Conservation (phyloP, 1,284 basidiomycete genomes). For the Malassezia vespertilionis region DNA sequence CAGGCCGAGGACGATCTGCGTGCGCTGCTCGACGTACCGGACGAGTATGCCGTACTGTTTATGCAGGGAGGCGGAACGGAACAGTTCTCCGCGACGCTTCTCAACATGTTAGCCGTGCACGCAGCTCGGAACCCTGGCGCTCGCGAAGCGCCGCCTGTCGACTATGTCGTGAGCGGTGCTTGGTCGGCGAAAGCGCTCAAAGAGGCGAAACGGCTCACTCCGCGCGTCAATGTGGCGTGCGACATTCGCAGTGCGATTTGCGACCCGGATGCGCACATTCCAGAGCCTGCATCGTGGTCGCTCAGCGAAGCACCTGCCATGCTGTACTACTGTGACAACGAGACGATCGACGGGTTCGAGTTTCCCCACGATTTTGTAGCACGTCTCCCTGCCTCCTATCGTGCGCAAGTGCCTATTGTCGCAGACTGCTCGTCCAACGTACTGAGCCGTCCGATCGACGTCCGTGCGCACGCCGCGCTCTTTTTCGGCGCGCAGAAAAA, state of each 20-base stretch:
- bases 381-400: constrained; percentile 55
- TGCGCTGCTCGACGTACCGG: constrained; percentile 30
- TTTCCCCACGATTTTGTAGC: constrained; percentile 67
- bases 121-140: constrained; percentile 35
- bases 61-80: constrained; percentile 44
- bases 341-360: constrained; percentile 93
- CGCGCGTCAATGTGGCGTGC: constrained; percentile 27
- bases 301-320: constrained; percentile 72
- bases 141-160: constrained; percentile 31
- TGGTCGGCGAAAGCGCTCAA: constrained; percentile 43
- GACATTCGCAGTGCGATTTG: constrained; percentile 29
- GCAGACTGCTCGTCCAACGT: constrained; percentile 95
- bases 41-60: constrained; percentile 41
- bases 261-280: constrained; percentile 54
- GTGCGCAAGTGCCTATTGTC: constrained; percentile 63
- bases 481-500: constrained; percentile 99
- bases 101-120: constrained; percentile 41
- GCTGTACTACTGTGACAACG: constrained; percentile 98
- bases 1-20: constrained; percentile 40
- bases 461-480: constrained; percentile 65
- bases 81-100: constrained; percentile 41
- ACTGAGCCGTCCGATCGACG: constrained; percentile 82
- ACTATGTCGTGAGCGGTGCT: constrained; percentile 41
- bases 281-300: constrained; percentile 61
- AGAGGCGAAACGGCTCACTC: constrained; percentile 35